Conservation (phyloP, 345 rosid species). For the Camelina hispida region DNA sequence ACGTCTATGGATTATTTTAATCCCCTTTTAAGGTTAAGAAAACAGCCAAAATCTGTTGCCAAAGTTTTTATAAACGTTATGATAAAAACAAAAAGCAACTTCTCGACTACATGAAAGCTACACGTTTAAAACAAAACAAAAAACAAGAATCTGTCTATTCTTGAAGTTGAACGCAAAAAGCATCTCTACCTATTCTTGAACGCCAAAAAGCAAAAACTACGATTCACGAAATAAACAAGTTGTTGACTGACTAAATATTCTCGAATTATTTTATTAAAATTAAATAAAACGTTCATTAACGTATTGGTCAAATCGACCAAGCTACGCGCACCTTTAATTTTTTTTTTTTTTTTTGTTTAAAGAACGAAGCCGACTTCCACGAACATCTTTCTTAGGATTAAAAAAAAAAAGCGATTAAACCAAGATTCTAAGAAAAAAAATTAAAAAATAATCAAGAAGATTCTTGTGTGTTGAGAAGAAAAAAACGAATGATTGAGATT, state of each 20-base stretch:
- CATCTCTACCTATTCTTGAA: constrained; percentile 21
- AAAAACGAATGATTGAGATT: constrained; percentile 4
- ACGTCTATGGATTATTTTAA: not conserved
- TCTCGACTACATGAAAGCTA: constrained; percentile 20
- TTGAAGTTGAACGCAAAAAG: constrained; percentile 22
- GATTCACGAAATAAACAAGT: constrained; percentile 43
- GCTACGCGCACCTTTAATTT: constrained; percentile 22
- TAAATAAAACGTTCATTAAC: not conserved
- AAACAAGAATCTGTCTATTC: constrained; percentile 14
- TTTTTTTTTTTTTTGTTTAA: no score
- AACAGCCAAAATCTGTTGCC: constrained; percentile 34
- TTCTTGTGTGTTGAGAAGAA: constrained; percentile 17
- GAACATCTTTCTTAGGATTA: constrained; percentile 16
- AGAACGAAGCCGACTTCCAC: constrained; percentile 27
- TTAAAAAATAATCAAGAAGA: not conserved
- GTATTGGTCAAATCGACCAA: constrained; percentile 38
- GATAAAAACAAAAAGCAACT: constrained; percentile 27
- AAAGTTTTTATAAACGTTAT: constrained; percentile 36
- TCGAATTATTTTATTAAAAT: not conserved
- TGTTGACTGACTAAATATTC: constrained; percentile 33
- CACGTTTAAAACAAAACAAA: constrained; percentile 22
- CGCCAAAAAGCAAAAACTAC: constrained; percentile 17
- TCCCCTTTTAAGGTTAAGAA: not conserved
- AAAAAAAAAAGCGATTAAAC: constrained; percentile 21
- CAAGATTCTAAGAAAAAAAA: constrained; percentile 5